Evolutionary conservation across 2,329 filamentous ascomycete genomes (phyloP).

Genomic region (Zelopaecilomyces penicillatus): DNA sequence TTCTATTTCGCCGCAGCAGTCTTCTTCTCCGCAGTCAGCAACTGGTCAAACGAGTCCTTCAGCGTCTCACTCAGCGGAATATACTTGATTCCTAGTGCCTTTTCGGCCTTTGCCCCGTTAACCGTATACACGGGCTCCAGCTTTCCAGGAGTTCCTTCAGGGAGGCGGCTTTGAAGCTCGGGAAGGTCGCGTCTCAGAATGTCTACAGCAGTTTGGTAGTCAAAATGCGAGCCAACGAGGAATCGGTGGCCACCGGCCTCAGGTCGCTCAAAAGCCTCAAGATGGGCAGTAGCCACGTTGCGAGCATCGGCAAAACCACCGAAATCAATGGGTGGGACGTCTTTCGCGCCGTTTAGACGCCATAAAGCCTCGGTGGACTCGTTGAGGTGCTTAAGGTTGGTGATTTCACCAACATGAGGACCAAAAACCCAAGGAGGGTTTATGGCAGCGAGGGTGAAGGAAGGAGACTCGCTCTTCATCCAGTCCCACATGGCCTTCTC

Average conservation of each 20-base stretch:
- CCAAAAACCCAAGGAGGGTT: slow-evolving; percentile 56
- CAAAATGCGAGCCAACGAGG: slow-evolving; percentile 54
- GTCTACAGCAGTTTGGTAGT: slow-evolving; percentile 45
- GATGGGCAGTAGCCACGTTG: slow-evolving; percentile 52
- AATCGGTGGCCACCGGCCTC: slow-evolving; percentile 54
- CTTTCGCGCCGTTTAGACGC: slow-evolving; percentile 10
- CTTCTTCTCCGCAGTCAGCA: neutral
- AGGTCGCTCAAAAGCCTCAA: slow-evolving; percentile 45
- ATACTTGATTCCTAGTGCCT: slow-evolving; percentile 52
- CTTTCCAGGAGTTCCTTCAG: slow-evolving; percentile 11
- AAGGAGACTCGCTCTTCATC: slow-evolving; percentile 24
- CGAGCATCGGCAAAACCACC: slow-evolving; percentile 45
- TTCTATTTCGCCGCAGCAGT: neutral
- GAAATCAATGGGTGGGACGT: slow-evolving; percentile 15
- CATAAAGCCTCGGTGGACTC: slow-evolving; percentile 12
- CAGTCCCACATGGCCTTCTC: slow-evolving; percentile 57
- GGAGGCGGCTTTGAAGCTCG: slow-evolving; percentile 22
- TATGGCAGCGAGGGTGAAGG: slow-evolving; percentile 53
- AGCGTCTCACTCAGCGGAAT: slow-evolving; percentile 29
- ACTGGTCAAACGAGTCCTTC: slow-evolving; percentile 7
- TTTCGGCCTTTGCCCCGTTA: slow-evolving; percentile 29
- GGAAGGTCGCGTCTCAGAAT: slow-evolving; percentile 48
- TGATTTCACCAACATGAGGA: slow-evolving; percentile 33
- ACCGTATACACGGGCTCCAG: slow-evolving; percentile 30
- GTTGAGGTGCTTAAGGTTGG: slow-evolving; percentile 9